These are phyloP conservation scores for Candida alai DNA, from an alignment of 805 yeast genomes.

Conservation along the genomic window DNA sequence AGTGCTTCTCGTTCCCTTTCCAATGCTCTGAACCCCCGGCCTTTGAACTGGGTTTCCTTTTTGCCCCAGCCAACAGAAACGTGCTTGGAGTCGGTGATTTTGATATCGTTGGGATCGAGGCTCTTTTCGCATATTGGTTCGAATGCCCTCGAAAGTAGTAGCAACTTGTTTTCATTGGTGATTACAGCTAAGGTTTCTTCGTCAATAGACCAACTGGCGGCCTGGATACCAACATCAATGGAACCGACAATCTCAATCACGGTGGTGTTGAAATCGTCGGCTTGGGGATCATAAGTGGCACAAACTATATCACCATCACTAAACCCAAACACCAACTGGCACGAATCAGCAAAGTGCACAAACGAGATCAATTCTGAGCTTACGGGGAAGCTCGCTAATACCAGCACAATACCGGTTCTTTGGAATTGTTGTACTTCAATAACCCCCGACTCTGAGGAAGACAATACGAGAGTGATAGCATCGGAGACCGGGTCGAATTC, in stretches of 20 bases:
- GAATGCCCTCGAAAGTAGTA: slow-evolving; percentile 68
- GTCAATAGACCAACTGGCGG: slow-evolving; percentile 87
- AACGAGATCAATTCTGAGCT: slow-evolving; percentile 46
- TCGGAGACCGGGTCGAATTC: slow-evolving; percentile 73
- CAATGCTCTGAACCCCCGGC: slow-evolving; percentile 80
- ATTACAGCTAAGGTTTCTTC: slow-evolving; percentile 78
- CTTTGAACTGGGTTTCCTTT: slow-evolving; percentile 93
- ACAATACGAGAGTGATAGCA: slow-evolving; percentile 62
- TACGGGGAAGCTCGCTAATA: slow-evolving; percentile 60
- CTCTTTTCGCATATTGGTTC: slow-evolving; percentile 72
- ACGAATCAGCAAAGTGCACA: slow-evolving; percentile 66
- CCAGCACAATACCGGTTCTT: slow-evolving; percentile 55
- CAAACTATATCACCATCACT: slow-evolving; percentile 72
- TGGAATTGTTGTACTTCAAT: slow-evolving; percentile 75
- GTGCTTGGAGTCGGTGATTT: slow-evolving; percentile 59
- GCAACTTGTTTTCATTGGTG: slow-evolving; percentile 56
- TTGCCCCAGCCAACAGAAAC: slow-evolving; percentile 99
- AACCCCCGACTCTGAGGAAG: slow-evolving; percentile 47
- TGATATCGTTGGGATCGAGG: slow-evolving; percentile 59
- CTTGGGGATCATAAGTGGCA: slow-evolving; percentile 54
- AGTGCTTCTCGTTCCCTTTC: slow-evolving; percentile 59
- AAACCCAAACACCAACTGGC: slow-evolving; percentile 63
- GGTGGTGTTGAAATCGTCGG: slow-evolving; percentile 47
- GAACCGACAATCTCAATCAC: slow-evolving; percentile 77
- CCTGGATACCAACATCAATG: slow-evolving; percentile 67